Conservation (phyloP, 2,329 filamentous ascomycete genomes). For the Periconia digitata region DNA sequence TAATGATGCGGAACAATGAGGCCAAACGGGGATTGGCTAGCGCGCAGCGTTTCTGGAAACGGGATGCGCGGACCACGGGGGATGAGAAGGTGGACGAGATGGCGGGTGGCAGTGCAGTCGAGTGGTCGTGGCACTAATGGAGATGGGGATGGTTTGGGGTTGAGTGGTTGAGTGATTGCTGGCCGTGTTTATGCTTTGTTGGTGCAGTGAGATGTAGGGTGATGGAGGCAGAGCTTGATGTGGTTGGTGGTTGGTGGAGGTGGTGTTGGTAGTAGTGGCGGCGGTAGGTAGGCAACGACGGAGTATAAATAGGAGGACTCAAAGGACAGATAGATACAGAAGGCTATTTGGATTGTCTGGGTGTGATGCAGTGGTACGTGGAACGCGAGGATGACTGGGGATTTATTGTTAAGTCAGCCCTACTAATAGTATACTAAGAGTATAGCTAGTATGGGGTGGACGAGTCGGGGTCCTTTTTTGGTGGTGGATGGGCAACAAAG, state of each 20-base stretch:
- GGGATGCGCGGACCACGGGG: slow-evolving; percentile 3
- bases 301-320: too few relatives aligned
- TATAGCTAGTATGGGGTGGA: neutral
- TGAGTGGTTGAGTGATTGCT: too few relatives aligned
- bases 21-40: slow-evolving; percentile 26
- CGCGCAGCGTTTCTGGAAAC: slow-evolving; percentile 18
- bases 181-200: neutral
- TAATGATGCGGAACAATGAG: slow-evolving; percentile 26
- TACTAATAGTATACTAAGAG: neutral
- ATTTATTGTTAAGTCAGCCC: neutral
- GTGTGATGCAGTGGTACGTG: neutral
- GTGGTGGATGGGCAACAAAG: too few relatives aligned
- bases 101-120: slow-evolving; percentile 14
- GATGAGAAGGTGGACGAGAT: neutral
- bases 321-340: neutral
- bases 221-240: too few relatives aligned
- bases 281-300: neutral
- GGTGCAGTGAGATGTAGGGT: too few relatives aligned
- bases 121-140: slow-evolving; percentile 7
- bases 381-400: neutral
- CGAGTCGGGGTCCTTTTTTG: neutral
- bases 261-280: neutral
- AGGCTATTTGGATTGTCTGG: neutral
- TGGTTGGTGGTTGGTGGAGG: neutral
- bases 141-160: neutral